Evolutionary conservation across 148 eudicot species (phyloP), one percentile per base, ranked within the genome.

Genomic region (Drosera capensis): DNA sequence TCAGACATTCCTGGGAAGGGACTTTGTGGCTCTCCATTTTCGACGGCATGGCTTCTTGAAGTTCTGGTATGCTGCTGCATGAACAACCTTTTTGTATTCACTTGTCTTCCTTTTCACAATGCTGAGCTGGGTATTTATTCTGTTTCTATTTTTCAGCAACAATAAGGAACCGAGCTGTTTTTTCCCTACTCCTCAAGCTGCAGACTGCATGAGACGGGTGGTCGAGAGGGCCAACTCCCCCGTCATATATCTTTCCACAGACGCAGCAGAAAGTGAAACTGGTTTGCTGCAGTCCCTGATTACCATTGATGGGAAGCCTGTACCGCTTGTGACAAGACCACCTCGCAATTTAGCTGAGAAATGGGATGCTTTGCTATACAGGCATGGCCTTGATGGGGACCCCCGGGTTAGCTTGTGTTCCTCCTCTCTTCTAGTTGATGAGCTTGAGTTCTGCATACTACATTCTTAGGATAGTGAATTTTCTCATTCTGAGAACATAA

Each of bases 261-360:
- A 90, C 72, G 99, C 99, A 54, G 99, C 93, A 37, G 88, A 68
- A 29, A 90, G 88, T 60, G 99, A 90, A 84, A 90, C 94, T 45
- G 75, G 72, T 34, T 64, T 90, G 49, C 66, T 90, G 48, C 95
- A 85, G 62, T 80, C 99, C 16, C 64, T 84, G 15, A 44, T 85
- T 21, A 45, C 67, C 45, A 49, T 63, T 37, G 80, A 78, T 25
- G 95, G 99, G 23, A 90, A 80, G 61, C 58, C 70, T 50, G 77
- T 90, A 26, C 95, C 99, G 4, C 93, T 84, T 51, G 75, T 90
- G 40, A 71, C 63, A 60, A 61, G 99, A 17, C 99, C 95, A 46
- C 38, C 72, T 34, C 79, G 82, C 14, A 70, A 71, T 68, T 56
- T 78, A 51, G 88, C 87, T 59, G 99, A 90, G 63, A 90, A 90